Conservation (phyloP, 148 eudicot species). For the Dysphania ambrosioides region DNA sequence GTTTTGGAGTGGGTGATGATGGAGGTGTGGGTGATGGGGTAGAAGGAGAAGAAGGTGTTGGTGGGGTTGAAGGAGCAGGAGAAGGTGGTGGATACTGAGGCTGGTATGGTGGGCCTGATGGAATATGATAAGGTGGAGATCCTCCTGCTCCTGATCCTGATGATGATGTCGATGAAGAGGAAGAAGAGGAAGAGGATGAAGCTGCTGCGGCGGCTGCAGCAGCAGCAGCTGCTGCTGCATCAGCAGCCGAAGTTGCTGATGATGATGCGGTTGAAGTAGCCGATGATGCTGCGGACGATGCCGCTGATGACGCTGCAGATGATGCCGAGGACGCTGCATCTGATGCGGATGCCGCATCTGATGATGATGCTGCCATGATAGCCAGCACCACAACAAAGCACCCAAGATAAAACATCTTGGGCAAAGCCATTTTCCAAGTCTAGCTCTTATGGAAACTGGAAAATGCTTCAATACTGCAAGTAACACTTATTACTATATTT, state of each 20-base stretch:
- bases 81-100: too few species aligned
- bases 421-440: conserved; percentile 23
- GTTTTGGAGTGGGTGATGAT: not conserved
- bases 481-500: not conserved
- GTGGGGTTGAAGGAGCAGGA: not conserved
- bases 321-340: not conserved
- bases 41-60: too few species aligned
- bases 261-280: not conserved
- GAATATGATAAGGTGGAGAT: not conserved
- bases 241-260: not conserved
- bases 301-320: not conserved
- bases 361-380: not conserved
- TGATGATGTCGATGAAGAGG: conserved; percentile 14
- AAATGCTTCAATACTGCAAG: not conserved
- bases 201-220: conserved; percentile 6
- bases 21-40: not conserved
- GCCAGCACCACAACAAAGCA: conserved; percentile 27
- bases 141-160: not conserved
- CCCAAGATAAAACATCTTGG: conserved; percentile 28
- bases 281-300: not conserved
- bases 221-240: conserved; percentile 2
- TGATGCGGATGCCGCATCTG: not conserved
- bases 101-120: conserved; percentile 1
- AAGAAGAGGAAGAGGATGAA: conserved; percentile 17
- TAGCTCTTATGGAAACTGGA: not conserved